phyloP scores from a whole-genome alignment of 805 yeast genomes.

The Lachancea kluyveri region DNA sequence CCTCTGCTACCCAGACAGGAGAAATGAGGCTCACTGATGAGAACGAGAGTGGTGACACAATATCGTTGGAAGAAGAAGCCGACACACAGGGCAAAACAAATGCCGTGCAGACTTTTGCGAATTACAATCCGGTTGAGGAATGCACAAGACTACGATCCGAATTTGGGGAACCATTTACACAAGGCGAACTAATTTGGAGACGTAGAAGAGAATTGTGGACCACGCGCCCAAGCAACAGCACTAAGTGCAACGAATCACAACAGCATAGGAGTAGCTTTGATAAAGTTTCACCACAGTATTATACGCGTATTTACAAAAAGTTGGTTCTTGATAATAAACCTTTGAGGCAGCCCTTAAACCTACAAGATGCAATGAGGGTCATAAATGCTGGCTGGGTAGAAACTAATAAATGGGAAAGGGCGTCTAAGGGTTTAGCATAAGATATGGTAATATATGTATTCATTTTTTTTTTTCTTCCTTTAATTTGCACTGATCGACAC shows the following conservation, averaged over 20 bases:
- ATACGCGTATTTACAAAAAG: slow-evolving; percentile 57
- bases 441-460: slow-evolving; percentile 3
- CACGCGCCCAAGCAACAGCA: slow-evolving; percentile 19
- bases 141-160: slow-evolving; percentile 25
- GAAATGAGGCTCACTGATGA: slow-evolving; percentile 25
- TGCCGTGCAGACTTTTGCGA: slow-evolving; percentile 19
- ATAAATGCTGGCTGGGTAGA: slow-evolving; percentile 83
- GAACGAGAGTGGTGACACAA: slow-evolving; percentile 8
- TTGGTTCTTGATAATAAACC: slow-evolving; percentile 65
- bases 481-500: too few species aligned
- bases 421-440: slow-evolving; percentile 31
- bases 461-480: slow-evolving; percentile 4
- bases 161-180: slow-evolving; percentile 35
- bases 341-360: slow-evolving; percentile 64
- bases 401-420: slow-evolving; percentile 65
- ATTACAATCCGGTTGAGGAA: slow-evolving; percentile 30
- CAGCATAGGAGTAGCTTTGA: slow-evolving; percentile 18
- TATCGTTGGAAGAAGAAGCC: slow-evolving; percentile 11
- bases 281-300: slow-evolving; percentile 42
- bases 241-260: slow-evolving; percentile 13
- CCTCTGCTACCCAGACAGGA: slow-evolving; percentile 5
- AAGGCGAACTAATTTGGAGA: slow-evolving; percentile 65
- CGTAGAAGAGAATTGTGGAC: slow-evolving; percentile 66
- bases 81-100: slow-evolving; percentile 13
- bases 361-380: slow-evolving; percentile 63